A percentile compares a stretch with the other conserved stretches of the same genome.
These are phyloP conservation scores for Malus sieversii DNA, from an alignment of 306 rosid species.

Conservation along the genomic window DNA sequence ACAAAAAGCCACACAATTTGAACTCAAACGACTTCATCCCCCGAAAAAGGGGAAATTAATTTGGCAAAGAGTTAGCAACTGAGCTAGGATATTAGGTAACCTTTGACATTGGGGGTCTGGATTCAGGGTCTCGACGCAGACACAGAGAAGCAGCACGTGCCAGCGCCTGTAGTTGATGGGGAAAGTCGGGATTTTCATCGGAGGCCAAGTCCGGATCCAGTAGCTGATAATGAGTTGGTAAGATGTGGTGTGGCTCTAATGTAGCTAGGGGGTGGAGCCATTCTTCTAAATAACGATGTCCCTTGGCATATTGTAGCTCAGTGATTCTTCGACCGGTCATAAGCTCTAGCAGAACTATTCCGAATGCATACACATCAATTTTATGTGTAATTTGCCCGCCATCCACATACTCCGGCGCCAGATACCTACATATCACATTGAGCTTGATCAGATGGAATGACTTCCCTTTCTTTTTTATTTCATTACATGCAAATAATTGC, in stretches of 20 bases:
- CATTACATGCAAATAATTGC: neutral
- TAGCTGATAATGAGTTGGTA: slow-evolving; percentile 39
- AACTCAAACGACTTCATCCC: neutral
- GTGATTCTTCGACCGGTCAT: slow-evolving; percentile 60
- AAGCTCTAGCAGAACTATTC: slow-evolving; percentile 70
- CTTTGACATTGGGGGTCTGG: slow-evolving; percentile 88
- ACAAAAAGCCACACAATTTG: slow-evolving; percentile 9
- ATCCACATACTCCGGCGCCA: slow-evolving; percentile 81
- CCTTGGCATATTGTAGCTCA: slow-evolving; percentile 47
- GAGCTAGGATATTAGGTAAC: slow-evolving; percentile 20
- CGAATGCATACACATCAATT: slow-evolving; percentile 89
- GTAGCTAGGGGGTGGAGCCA: slow-evolving; percentile 53
- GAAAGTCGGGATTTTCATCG: slow-evolving; percentile 49
- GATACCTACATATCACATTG: slow-evolving; percentile 51
- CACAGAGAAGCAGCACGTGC: slow-evolving; percentile 80
- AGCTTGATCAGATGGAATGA: slow-evolving; percentile 10
- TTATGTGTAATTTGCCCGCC: slow-evolving; percentile 67
- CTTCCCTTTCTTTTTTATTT: neutral
- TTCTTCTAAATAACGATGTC: slow-evolving; percentile 41
- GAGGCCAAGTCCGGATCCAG: slow-evolving; percentile 52
- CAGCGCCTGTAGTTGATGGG: slow-evolving; percentile 66
- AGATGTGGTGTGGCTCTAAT: slow-evolving; percentile 44
- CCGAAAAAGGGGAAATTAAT: neutral
- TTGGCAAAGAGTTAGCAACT: neutral
- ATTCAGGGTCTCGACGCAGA: slow-evolving; percentile 66